Evolutionary conservation across 768 basidiomycete genomes (phyloP).

Genomic region (Gyrodon lividus): DNA sequence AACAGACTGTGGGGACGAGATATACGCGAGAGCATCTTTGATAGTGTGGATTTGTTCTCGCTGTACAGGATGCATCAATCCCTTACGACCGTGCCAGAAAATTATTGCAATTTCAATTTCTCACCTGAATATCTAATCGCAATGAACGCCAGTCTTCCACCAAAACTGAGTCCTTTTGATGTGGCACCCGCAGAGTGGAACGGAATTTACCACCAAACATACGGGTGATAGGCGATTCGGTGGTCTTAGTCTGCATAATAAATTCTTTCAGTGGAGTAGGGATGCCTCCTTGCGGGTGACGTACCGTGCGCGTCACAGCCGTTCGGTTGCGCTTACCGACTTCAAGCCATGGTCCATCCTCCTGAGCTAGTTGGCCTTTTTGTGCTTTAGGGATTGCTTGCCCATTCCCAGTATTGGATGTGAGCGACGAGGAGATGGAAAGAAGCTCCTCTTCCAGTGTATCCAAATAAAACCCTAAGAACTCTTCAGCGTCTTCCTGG

Average conservation of each 20-base stretch:
- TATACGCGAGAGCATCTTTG: conserved; percentile 75
- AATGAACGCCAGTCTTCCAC: conserved; percentile 92
- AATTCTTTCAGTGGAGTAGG: conserved; percentile 1
- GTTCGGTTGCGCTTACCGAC: conserved; percentile 87
- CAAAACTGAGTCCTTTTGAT: conserved; percentile 81
- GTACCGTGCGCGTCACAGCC: conserved; percentile 75
- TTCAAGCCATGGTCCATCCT: conserved; percentile 85
- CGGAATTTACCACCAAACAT: conserved; percentile 95
- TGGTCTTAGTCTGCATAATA: conserved; percentile 59
- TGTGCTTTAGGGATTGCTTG: conserved; percentile 9
- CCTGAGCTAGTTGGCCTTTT: conserved; percentile 27
- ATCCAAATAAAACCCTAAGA: conserved; percentile 95
- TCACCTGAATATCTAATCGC: conserved; percentile 84
- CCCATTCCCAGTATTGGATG: conserved; percentile 36
- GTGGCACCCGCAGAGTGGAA: conserved; percentile 76
- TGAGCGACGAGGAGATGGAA: conserved; percentile 55
- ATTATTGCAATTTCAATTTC: conserved; percentile 3
- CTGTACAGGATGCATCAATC: conserved; percentile 33
- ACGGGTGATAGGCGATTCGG: conserved; percentile 84
- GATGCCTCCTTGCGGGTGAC: conserved; percentile 28
- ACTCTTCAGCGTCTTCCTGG: conserved; percentile 98
- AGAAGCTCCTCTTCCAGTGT: conserved; percentile 91
- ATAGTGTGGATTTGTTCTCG: conserved; percentile 74
- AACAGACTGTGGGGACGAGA: conserved; percentile 78
- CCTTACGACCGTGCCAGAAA: not conserved